phyloP scores from a whole-genome alignment of 352 stramenopile genomes.

The Blastocystis sp. region DNA sequence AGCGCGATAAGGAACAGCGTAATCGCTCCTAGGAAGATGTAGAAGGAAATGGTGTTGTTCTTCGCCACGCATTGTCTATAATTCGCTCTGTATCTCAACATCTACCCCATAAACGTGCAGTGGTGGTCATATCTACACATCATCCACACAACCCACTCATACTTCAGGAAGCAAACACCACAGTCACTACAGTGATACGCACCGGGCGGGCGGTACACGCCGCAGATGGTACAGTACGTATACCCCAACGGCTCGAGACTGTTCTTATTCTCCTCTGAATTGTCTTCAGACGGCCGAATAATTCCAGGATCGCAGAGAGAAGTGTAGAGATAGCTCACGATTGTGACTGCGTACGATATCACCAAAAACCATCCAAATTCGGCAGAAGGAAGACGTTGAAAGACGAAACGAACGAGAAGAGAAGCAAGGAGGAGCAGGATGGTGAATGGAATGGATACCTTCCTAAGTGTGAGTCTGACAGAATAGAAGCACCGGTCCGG shows the following conservation, averaged over 20 bases:
- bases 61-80: slow-evolving; percentile 50
- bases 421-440: slow-evolving; percentile 2
- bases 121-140: slow-evolving; percentile 50
- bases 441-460: slow-evolving; percentile 17
- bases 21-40: slow-evolving; percentile 8
- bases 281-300: slow-evolving; percentile 19
- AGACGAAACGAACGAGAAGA: neutral
- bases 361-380: neutral
- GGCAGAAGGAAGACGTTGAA: neutral
- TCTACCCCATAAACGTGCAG: slow-evolving; percentile 43
- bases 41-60: slow-evolving; percentile 46
- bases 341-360: neutral
- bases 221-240: slow-evolving; percentile 49
- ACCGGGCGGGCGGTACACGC: slow-evolving; percentile 26
- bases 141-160: neutral
- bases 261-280: slow-evolving; percentile 36
- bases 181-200: slow-evolving; percentile 5
- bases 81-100: neutral
- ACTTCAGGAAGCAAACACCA: slow-evolving; percentile 30
- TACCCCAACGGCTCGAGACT: slow-evolving; percentile 30
- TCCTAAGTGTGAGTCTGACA: neutral
- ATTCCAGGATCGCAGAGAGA: slow-evolving; percentile 40
- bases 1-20: neutral
- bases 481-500: slow-evolving; percentile 12
- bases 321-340: slow-evolving; percentile 38